Conservation (phyloP, 768 basidiomycete genomes). For the Thelephora ganbajun region DNA sequence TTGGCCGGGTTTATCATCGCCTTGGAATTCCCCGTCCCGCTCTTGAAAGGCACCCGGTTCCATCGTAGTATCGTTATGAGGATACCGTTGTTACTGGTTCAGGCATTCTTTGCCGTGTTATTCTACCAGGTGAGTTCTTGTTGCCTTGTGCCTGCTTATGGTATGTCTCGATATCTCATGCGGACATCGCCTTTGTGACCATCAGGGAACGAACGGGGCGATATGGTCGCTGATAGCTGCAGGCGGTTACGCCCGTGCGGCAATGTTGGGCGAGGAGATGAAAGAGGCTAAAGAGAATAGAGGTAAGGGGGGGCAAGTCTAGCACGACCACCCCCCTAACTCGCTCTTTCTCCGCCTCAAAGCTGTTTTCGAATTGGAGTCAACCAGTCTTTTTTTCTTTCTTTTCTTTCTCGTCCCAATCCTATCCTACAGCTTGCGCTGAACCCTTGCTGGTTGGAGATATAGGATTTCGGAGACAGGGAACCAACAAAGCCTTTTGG, state of each 20-base stretch:
- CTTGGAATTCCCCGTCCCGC: conserved; percentile 61
- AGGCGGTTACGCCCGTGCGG: conserved; percentile 51
- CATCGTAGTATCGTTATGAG: conserved; percentile 54
- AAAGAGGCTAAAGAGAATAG: conserved; percentile 48
- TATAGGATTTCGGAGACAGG: too few relatives aligned
- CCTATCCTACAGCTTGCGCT: too few relatives aligned
- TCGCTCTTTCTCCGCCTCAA: too few relatives aligned
- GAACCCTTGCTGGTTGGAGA: too few relatives aligned
- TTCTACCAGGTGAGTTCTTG: conserved; percentile 58
- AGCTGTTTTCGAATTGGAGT: too few relatives aligned
- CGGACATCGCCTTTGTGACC: background rate
- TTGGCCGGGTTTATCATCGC: conserved; percentile 44
- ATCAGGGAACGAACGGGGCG: conserved; percentile 70
- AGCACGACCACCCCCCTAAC: conserved; percentile 12
- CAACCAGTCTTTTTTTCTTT: too few relatives aligned
- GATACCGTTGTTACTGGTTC: conserved; percentile 48
- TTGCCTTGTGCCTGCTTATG: background rate
- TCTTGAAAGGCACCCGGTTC: conserved; percentile 36
- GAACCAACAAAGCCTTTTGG: too few relatives aligned
- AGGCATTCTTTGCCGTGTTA: conserved; percentile 46
- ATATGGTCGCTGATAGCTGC: conserved; percentile 69
- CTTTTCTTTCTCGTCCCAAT: too few relatives aligned
- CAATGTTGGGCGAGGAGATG: conserved; percentile 55
- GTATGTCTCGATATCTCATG: background rate
- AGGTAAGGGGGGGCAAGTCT: conserved; percentile 44